Evolutionary conservation across 1,284 basidiomycete species (phyloP).

Genomic region (Chalciporus sp.): DNA sequence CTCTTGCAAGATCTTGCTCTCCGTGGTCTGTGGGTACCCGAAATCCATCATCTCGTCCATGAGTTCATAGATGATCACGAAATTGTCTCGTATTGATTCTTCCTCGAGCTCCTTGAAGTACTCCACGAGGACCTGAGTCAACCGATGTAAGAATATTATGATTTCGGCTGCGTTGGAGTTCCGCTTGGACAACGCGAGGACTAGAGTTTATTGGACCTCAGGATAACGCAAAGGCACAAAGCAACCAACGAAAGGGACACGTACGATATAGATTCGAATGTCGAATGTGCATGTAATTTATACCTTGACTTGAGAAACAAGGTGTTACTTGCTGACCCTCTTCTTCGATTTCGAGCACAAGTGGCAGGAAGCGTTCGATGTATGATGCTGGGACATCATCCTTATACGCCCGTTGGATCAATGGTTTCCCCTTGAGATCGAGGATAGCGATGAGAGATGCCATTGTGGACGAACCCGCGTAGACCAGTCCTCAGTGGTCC

Average conservation of each 20-base stretch:
- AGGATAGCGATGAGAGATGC: conserved; percentile 87
- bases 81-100: conserved; percentile 98
- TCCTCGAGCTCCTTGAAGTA: conserved; percentile 99
- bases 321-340: conserved; percentile 94
- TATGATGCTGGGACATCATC: conserved; percentile 92
- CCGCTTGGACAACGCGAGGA: conserved; percentile 93
- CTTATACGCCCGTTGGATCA: conserved; percentile 97
- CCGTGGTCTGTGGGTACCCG: conserved; percentile 98
- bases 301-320: conserved; percentile 90
- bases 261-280: conserved; percentile 96
- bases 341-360: conserved; percentile 96
- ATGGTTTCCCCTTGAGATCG: conserved; percentile 97
- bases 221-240: neutral
- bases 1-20: conserved; percentile 99
- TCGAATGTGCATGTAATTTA: conserved; percentile 99
- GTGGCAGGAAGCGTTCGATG: conserved; percentile 93
- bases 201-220: conserved; percentile 43
- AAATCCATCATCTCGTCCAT: conserved; percentile 99
- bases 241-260: conserved; percentile 35
- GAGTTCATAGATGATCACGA: conserved; percentile 96
- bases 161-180: conserved; percentile 97
- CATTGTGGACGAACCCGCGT: conserved; percentile 38
- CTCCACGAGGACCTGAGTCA: conserved; percentile 88
- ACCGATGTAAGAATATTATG: conserved; percentile 94
- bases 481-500: no score